Evolutionary conservation across 164 flowering plant genomes (phyloP).

Genomic region (Vitis amurensis): DNA sequence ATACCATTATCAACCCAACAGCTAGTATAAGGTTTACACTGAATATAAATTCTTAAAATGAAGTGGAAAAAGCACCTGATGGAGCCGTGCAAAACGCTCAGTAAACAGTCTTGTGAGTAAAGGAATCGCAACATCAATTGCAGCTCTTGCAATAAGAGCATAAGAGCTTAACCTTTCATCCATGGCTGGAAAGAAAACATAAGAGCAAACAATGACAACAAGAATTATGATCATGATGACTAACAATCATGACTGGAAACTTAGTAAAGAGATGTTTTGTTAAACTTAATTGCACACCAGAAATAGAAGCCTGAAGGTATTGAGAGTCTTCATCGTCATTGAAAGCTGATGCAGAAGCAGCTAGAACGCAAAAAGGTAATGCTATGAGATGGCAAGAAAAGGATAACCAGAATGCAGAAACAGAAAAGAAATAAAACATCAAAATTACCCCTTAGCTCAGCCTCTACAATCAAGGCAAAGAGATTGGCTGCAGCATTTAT

Average conservation of each 20-base stretch:
- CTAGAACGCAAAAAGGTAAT: slow-evolving; percentile 39
- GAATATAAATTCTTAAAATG: neutral
- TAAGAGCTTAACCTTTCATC: slow-evolving; percentile 93
- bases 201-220: neutral
- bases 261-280: neutral
- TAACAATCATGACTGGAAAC: neutral
- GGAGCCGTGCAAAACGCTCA: slow-evolving; percentile 61
- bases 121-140: slow-evolving; percentile 65
- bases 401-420: neutral
- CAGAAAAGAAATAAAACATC: neutral
- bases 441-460: slow-evolving; percentile 75
- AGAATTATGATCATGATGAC: neutral
- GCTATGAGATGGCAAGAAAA: neutral
- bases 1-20: too few relatives aligned
- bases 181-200: slow-evolving; percentile 58
- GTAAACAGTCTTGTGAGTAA: slow-evolving; percentile 55
- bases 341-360: slow-evolving; percentile 71
- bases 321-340: slow-evolving; percentile 62
- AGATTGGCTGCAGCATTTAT: slow-evolving; percentile 62
- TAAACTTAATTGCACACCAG: slow-evolving; percentile 47
- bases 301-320: slow-evolving; percentile 70
- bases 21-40: too few relatives aligned
- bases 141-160: slow-evolving; percentile 93
- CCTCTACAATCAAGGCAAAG: slow-evolving; percentile 70
- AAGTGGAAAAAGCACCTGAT: slow-evolving; percentile 52